These are phyloP conservation scores for Cupressus sempervirens DNA, from an alignment of 75 land plant species.

Conservation along the genomic window DNA sequence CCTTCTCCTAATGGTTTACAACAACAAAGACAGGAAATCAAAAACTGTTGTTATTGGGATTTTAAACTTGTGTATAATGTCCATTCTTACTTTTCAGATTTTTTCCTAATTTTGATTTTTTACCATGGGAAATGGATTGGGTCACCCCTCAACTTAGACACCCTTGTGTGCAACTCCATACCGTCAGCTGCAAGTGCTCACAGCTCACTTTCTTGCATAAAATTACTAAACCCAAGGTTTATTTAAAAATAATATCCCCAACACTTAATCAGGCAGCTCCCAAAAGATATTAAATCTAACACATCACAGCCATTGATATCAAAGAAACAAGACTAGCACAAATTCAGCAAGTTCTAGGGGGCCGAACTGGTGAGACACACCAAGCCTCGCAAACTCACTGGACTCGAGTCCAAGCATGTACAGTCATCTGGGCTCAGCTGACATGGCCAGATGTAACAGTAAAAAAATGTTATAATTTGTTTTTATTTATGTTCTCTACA, in stretches of 20 bases:
- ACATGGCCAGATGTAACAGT: too few species aligned
- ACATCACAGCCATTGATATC: neutral
- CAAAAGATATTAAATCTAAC: neutral
- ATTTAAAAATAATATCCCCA: neutral
- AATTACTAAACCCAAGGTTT: neutral
- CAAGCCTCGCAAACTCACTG: too few species aligned
- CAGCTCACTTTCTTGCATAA: neutral
- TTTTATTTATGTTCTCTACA: too few species aligned
- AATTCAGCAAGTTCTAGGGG: too few species aligned
- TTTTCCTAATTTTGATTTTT: neutral
- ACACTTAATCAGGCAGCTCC: neutral
- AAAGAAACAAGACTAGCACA: too few species aligned
- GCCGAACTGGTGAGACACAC: too few species aligned
- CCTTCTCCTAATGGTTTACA: neutral
- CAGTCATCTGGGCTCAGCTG: too few species aligned
- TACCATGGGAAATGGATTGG: neutral
- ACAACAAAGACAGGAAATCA: neutral
- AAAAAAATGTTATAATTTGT: too few species aligned
- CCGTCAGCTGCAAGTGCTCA: neutral
- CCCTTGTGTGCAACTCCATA: neutral
- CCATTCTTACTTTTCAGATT: neutral
- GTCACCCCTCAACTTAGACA: neutral
- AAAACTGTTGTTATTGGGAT: neutral
- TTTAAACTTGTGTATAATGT: neutral
- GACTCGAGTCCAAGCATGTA: too few species aligned